Conservation (phyloP, 2,329 filamentous ascomycete genomes). For the Stylonectria norvegica region DNA sequence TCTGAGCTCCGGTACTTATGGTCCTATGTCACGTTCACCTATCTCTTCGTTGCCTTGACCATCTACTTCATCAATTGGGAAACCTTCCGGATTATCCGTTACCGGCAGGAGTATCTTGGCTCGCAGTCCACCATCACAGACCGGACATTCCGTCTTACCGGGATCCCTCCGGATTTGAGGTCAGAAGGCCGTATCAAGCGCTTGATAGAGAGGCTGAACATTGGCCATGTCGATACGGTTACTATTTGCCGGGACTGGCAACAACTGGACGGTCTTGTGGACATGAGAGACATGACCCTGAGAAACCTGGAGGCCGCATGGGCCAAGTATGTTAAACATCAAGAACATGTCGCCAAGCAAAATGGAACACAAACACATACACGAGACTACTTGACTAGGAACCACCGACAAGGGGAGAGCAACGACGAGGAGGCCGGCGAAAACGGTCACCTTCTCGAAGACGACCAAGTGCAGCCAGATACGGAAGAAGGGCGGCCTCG, state of each 20-base stretch:
- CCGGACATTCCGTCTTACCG: slow-evolving; percentile 85
- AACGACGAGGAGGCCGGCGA: slow-evolving; percentile 49
- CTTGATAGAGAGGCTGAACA: slow-evolving; percentile 81
- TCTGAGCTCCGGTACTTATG: slow-evolving; percentile 62
- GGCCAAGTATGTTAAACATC: slow-evolving; percentile 57
- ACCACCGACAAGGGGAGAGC: slow-evolving; percentile 30
- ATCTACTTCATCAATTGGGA: slow-evolving; percentile 80
- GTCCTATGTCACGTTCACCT: slow-evolving; percentile 93
- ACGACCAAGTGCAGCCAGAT: slow-evolving; percentile 32
- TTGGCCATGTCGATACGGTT: slow-evolving; percentile 86
- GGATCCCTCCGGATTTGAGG: slow-evolving; percentile 75
- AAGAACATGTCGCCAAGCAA: slow-evolving; percentile 17
- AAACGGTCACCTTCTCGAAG: slow-evolving; percentile 57
- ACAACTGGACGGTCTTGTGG: slow-evolving; percentile 71
- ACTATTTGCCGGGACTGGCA: slow-evolving; percentile 85
- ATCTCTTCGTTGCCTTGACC: slow-evolving; percentile 80
- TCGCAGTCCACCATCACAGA: slow-evolving; percentile 95
- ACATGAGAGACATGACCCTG: slow-evolving; percentile 61
- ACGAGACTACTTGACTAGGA: background rate
- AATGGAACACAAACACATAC: background rate
- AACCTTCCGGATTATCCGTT: slow-evolving; percentile 79
- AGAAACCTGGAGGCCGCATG: slow-evolving; percentile 78
- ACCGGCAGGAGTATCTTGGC: slow-evolving; percentile 87
- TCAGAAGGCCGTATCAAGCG: slow-evolving; percentile 80
- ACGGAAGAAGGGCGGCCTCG: slow-evolving; percentile 57